These are phyloP conservation scores for Ascochyta rabiei DNA, from an alignment of 2,329 filamentous ascomycete genomes.

Conservation along the genomic window DNA sequence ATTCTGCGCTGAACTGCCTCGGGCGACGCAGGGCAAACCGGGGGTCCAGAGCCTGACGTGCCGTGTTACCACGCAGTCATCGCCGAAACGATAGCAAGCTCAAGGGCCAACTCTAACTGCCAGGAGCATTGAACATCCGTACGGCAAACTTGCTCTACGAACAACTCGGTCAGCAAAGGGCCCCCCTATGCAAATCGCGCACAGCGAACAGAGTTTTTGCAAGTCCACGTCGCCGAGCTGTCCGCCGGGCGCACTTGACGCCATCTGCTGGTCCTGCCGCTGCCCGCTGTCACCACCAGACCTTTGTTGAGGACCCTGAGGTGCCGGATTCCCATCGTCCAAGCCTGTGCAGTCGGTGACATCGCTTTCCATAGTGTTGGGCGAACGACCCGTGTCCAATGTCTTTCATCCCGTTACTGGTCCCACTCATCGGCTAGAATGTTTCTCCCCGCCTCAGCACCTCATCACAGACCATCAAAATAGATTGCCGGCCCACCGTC, in stretches of 20 bases:
- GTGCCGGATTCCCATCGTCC: conserved; percentile 1
- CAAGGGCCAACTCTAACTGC: conserved; percentile 24
- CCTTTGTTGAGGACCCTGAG: conserved; percentile 2
- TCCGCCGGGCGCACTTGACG: conserved; percentile 17
- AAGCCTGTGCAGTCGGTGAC: conserved; percentile 6
- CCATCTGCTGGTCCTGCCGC: conserved; percentile 18
- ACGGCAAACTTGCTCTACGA: conserved; percentile 28
- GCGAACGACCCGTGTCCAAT: conserved; percentile 22
- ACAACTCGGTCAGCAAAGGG: conserved; percentile 8
- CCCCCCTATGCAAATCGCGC: conserved; percentile 19
- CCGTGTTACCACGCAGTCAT: conserved; percentile 27
- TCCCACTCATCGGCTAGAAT: conserved; percentile 41
- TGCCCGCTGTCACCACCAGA: conserved; percentile 21
- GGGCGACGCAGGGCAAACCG: conserved; percentile 26
- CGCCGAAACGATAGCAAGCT: conserved; percentile 24
- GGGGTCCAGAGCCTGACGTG: conserved; percentile 27
- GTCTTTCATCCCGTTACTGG: conserved; percentile 18
- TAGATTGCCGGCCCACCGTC: conserved; percentile 40
- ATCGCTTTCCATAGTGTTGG: conserved; percentile 6
- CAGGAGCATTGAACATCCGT: conserved; percentile 10
- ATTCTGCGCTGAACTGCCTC: conserved; percentile 7
- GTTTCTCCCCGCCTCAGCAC: conserved; percentile 34
- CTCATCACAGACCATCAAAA: conserved; percentile 34
- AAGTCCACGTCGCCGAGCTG: conserved; percentile 17
- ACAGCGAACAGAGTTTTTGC: conserved; percentile 19